Evolutionary conservation across 2,329 filamentous ascomycete species (phyloP), one percentile per base, ranked within the genome.

Genomic region (Metarhizium brunneum): DNA sequence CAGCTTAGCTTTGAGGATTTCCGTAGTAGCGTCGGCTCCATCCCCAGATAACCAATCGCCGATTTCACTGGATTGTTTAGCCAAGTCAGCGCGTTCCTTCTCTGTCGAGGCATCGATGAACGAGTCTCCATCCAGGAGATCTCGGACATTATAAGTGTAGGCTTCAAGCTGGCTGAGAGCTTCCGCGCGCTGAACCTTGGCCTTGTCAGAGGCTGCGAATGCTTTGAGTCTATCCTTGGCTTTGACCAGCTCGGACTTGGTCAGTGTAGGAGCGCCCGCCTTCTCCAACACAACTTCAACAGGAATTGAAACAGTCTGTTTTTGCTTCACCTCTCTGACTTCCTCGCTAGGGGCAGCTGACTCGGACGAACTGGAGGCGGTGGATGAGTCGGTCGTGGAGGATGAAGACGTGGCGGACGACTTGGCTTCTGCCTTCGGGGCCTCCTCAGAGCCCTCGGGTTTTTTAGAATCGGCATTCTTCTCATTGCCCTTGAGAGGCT

Each of bases 1-100:
- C 52, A 95, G 81, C 68, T 86, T 90, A 55, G 82, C 79, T 69
- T 86, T 88, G 64, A 99, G 81, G 50, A 86, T 84, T 3, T 88
- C 83, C 56, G 85, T 85, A 40, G 82, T 78, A 4, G 94, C 92
- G 51, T 91, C 85, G 16, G 81, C 79, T 55, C 92, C 90, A 50
- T 92, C 91, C 16, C 83, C 88, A 68, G 96, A 94, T 57, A 99
- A 83, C 92, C 94, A 99, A 11, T 96, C 91, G 63, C 88, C 88
- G 25, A 84, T 81, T 51, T 83, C 81, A 58, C 81, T 79, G 43
- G 90, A 79, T 65, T 85, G 85, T 58, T 83, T 76, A 63, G 87
- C 81, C 13, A 97, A 78, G n/a, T 74, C 71, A 6, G 78, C 69
- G 50, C 90, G 82, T 66, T 91, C 82, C 20, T 81, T 78, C 3